A percentile compares a stretch with the other conserved stretches of the same genome.
Evolutionary conservation across 164 flowering plant genomes (phyloP).

Genomic region (Vitis cinerea): DNA sequence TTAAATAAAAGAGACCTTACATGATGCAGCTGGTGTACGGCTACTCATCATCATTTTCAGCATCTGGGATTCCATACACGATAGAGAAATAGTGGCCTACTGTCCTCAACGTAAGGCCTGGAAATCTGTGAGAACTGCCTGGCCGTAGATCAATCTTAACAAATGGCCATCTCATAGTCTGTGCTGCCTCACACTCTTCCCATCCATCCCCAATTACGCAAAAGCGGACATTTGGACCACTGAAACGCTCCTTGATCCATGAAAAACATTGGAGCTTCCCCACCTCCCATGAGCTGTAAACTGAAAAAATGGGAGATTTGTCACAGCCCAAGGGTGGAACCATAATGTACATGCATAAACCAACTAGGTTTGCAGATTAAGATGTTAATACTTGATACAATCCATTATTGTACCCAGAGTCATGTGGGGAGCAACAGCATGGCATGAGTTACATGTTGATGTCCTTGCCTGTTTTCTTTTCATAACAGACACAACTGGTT

Average conservation of each 20-base stretch:
- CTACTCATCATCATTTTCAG: slow-evolving; percentile 38
- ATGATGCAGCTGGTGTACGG: slow-evolving; percentile 2
- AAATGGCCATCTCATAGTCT: slow-evolving; percentile 85
- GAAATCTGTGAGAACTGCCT: slow-evolving; percentile 64
- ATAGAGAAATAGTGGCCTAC: slow-evolving; percentile 63
- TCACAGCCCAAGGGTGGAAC: not conserved
- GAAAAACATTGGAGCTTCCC: slow-evolving; percentile 83
- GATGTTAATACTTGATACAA: no score
- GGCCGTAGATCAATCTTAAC: slow-evolving; percentile 65
- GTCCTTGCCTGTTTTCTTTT: no score
- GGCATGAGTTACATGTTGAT: no score
- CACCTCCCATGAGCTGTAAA: slow-evolving; percentile 93
- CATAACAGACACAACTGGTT: no score
- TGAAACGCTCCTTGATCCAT: slow-evolving; percentile 75
- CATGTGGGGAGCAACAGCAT: no score
- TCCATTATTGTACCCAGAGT: no score
- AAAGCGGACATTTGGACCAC: slow-evolving; percentile 50
- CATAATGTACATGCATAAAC: no score
- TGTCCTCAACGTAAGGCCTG: slow-evolving; percentile 71
- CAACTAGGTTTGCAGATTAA: no score
- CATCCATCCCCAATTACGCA: slow-evolving; percentile 95
- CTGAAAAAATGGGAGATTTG: slow-evolving; percentile 33
- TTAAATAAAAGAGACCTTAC: not conserved
- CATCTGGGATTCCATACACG: slow-evolving; percentile 49
- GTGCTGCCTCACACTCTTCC: slow-evolving; percentile 95